Evolutionary conservation across 1,284 basidiomycete genomes (phyloP).

Genomic region (Microstroma glucosiphilum): DNA sequence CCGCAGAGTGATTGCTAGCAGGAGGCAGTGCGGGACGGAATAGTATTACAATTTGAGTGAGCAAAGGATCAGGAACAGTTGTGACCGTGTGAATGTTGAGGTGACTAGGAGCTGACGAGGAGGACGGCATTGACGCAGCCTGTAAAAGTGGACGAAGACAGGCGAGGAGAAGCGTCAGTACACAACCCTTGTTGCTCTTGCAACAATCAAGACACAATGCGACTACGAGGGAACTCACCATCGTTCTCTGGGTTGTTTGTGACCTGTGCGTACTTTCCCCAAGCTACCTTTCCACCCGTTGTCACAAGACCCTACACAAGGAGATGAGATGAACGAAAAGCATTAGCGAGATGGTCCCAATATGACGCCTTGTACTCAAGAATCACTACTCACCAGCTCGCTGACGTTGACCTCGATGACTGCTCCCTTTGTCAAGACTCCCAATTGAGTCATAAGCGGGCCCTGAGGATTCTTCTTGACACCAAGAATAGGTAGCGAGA

Average conservation of each 20-base stretch:
- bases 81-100: no score
- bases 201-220: not conserved
- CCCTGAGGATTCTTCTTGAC: conserved; percentile 99
- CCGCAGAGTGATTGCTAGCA: no score
- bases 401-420: conserved; percentile 89
- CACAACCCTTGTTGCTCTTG: not conserved
- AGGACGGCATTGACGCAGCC: conserved; percentile 45
- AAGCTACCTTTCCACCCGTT: conserved; percentile 84
- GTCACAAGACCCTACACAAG: conserved; percentile 76
- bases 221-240: not conserved
- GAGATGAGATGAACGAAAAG: conserved; percentile 62
- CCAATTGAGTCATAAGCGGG: conserved; percentile 80
- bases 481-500: conserved; percentile 94
- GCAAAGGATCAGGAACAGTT: no score
- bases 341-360: not conserved
- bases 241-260: conserved; percentile 53
- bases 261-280: conserved; percentile 85
- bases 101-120: conserved; percentile 29
- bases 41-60: no score
- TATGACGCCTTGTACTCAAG: not conserved
- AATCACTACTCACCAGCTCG: conserved; percentile 20
- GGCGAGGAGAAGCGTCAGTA: not conserved
- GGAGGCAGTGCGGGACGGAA: no score
- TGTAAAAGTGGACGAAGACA: conserved; percentile 31
- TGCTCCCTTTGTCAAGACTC: conserved; percentile 96